Conservation (phyloP, 2,329 filamentous ascomycete species). For the Colletotrichum acutatum region DNA sequence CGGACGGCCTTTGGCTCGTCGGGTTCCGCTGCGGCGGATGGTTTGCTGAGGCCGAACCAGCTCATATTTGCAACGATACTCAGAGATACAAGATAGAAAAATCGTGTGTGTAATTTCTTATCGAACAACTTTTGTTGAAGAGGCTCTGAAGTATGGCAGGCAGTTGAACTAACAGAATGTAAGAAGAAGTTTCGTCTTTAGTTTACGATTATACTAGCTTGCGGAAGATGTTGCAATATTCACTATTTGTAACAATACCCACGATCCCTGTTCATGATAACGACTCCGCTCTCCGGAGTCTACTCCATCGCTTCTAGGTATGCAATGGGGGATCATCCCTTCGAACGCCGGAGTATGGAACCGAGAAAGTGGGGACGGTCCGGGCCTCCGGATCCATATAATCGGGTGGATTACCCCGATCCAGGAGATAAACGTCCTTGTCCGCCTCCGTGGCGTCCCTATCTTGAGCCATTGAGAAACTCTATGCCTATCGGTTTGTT, state of each 20-base stretch:
- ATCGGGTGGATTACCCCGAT: background rate
- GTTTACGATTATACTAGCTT: background rate
- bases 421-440: background rate
- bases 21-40: too few relatives aligned
- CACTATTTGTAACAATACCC: background rate
- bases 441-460: background rate
- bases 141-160: background rate
- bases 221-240: background rate
- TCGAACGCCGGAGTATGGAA: background rate
- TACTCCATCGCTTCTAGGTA: background rate
- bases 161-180: background rate
- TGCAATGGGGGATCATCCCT: background rate
- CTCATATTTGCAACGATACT: background rate
- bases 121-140: background rate
- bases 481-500: background rate
- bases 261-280: background rate
- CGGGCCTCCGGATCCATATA: background rate
- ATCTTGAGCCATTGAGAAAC: background rate
- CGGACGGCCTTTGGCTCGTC: background rate
- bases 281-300: background rate
- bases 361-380: background rate
- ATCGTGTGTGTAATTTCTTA: background rate
- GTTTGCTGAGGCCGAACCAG: background rate
- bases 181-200: background rate
- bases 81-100: background rate